Evolutionary conservation across 2,329 filamentous ascomycete species (phyloP).

Genomic region (Apiospora saccharicola): DNA sequence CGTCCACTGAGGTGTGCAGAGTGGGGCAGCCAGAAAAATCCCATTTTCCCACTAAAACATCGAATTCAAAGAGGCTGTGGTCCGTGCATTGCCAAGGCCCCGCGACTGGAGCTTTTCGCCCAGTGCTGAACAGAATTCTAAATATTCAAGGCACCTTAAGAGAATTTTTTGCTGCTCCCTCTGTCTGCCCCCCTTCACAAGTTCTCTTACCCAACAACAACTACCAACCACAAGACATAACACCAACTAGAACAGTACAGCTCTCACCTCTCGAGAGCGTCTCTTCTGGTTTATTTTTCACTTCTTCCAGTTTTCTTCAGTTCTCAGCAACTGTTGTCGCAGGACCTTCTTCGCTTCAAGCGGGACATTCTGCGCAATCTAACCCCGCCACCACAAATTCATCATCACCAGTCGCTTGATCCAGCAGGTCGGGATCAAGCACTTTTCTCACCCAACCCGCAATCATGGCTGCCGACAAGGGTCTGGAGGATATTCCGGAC

Average conservation of each 20-base stretch:
- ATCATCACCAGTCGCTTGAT: conserved; percentile 27
- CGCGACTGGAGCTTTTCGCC: conserved; percentile 6
- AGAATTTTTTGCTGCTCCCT: conserved; percentile 22
- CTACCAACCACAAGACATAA: conserved; percentile 9
- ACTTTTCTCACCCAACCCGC: conserved; percentile 57
- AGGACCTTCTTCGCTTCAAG: conserved; percentile 26
- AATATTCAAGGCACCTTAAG: conserved; percentile 19
- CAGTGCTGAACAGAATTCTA: conserved; percentile 22
- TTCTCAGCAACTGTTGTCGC: conserved; percentile 35
- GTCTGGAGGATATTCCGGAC: conserved; percentile 97
- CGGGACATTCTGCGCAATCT: conserved; percentile 27
- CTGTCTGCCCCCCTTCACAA: conserved; percentile 20
- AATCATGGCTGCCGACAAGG: conserved; percentile 99
- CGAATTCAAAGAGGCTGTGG: conserved; percentile 13
- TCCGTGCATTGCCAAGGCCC: conserved; percentile 2
- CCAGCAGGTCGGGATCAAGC: conserved; percentile 23
- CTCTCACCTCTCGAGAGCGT: conserved; percentile 29
- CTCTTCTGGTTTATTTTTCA: conserved; percentile 27
- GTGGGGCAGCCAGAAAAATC: conserved; percentile 16
- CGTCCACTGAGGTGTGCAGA: background rate
- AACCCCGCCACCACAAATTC: conserved; percentile 45
- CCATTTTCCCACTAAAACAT: conserved; percentile 19
- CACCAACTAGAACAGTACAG: conserved; percentile 28
- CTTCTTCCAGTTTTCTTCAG: conserved; percentile 30
- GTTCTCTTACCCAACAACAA: conserved; percentile 21